Evolutionary conservation across 352 stramenopile genomes (phyloP), one percentile per base, ranked within the genome.

Genomic region (Pythium oligandrum): DNA sequence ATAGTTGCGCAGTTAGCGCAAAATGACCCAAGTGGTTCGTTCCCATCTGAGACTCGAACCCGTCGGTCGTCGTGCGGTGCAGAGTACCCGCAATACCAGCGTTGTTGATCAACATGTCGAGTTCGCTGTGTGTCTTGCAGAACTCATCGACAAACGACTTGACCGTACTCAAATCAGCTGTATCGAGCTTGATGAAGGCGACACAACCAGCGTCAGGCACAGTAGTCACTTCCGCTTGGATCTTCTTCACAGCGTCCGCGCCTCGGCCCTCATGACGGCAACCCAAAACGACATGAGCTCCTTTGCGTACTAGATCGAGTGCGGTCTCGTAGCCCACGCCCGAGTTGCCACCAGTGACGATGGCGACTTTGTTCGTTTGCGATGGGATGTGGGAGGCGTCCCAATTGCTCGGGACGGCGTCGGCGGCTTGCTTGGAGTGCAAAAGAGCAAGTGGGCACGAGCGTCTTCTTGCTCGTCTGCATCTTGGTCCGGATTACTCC

Each of bases 21-120:
- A 92, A 88, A 50, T 87, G 76, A 2, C 76, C 81, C 30, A 92
- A 40, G 55, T 92, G 71, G 62, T 92, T 92, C 37, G 66, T 77
- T 0, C 65, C 78, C 51, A 92, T 88, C 40, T 90, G 78, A 8
- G 56, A 57, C 45, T 92, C 81, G 17, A 81, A 52, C 1, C 75
- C 77, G 36, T 83, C 61, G 0, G 44, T 40, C 5, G 65, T 77
- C n/a, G 73, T 44, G 4, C 50, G 44, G 38, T 76, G 61, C 17
- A 26, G 10, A 1, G 72, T 47, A 0, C 73, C 52, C 49, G 68
- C 63, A 31, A 79, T 68, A 36, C 60, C 70, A 9, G 70, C 70
- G 32, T 78, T 78, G 57, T 74, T 73, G 48, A 78, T 45, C 8
- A 78, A 54, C 6, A 78, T 63, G 46, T 75, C 59, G 17, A 78